Percentiles rank a stretch among this genome's conserved stretches.
Evolutionary conservation across 2,329 filamentous ascomycete genomes (phyloP).

Genomic region (Fusarium scirpi): DNA sequence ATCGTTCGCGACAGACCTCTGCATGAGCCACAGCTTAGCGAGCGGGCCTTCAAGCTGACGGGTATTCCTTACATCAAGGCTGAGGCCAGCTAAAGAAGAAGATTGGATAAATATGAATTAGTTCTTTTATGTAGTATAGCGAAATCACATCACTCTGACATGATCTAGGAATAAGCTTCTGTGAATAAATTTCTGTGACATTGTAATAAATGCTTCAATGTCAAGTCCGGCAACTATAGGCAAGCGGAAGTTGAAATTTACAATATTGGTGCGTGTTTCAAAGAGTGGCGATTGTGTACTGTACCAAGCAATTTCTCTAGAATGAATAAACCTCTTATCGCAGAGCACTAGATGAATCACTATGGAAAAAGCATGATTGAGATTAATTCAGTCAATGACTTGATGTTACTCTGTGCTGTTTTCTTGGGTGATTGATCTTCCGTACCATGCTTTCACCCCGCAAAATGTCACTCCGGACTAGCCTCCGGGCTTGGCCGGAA

Average conservation of each 20-base stretch:
- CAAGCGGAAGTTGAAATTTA: not conserved
- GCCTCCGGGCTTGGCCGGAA: not conserved
- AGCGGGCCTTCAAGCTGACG: constrained; percentile 42
- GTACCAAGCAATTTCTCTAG: not conserved
- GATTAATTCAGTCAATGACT: not conserved
- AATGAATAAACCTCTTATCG: not conserved
- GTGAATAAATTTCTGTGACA: no score
- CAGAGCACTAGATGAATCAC: not conserved
- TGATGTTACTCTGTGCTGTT: not conserved
- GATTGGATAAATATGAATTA: not conserved
- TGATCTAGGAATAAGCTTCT: no score
- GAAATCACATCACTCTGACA: not conserved
- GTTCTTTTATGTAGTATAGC: not conserved
- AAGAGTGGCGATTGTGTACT: not conserved
- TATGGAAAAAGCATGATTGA: accelerated
- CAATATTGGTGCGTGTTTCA: not conserved
- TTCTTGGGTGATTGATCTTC: not conserved
- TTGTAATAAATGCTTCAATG: not conserved
- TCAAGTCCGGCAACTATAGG: not conserved
- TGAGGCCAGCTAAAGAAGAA: not conserved
- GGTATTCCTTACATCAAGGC: constrained; percentile 42
- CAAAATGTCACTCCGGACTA: not conserved
- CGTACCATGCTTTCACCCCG: not conserved
- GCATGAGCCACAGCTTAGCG: constrained; percentile 30
- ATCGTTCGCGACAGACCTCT: constrained; percentile 31